Percentiles rank a stretch among this genome's conserved stretches.
Conservation (phyloP, 371 early-diverging fungal genomes). For the Rhizopus delemar region DNA sequence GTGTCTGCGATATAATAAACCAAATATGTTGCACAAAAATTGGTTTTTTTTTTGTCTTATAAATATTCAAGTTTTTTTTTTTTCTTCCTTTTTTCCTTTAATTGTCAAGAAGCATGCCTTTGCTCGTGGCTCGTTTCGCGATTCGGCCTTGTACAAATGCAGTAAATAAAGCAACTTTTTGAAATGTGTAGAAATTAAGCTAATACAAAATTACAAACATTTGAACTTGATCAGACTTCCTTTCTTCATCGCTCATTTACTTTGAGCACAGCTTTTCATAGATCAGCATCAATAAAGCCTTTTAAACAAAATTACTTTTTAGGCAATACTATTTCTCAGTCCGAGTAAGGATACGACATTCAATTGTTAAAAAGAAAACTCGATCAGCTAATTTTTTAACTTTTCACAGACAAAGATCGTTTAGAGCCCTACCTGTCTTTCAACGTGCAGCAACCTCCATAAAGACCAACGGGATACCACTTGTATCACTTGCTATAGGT, state of each 20-base stretch:
- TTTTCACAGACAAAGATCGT: not conserved
- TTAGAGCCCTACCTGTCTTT: not conserved
- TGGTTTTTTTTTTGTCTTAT: not conserved
- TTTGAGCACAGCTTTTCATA: not conserved
- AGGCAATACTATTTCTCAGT: not conserved
- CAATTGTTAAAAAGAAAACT: not conserved
- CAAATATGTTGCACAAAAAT: not conserved
- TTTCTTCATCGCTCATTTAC: not conserved
- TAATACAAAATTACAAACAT: not conserved
- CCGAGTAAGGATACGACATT: not conserved
- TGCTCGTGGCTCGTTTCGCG: slow-evolving; percentile 17
- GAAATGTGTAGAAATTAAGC: not conserved
- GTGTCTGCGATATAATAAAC: not conserved
- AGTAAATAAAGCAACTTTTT: not conserved
- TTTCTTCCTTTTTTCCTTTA: not conserved
- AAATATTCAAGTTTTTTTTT: not conserved
- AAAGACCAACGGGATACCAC: slow-evolving; percentile 10
- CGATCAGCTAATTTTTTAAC: not conserved
- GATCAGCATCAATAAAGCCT: not conserved
- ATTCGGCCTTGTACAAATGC: slow-evolving; percentile 17
- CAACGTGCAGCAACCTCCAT: not conserved
- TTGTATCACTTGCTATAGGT: slow-evolving; percentile 14
- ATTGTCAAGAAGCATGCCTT: slow-evolving; percentile 13
- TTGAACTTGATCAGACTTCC: not conserved
- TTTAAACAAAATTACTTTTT: not conserved